Base-by-base conservation (phyloP, 2,329 filamentous ascomycete genomes). In the Penicillium sp. region DNA sequence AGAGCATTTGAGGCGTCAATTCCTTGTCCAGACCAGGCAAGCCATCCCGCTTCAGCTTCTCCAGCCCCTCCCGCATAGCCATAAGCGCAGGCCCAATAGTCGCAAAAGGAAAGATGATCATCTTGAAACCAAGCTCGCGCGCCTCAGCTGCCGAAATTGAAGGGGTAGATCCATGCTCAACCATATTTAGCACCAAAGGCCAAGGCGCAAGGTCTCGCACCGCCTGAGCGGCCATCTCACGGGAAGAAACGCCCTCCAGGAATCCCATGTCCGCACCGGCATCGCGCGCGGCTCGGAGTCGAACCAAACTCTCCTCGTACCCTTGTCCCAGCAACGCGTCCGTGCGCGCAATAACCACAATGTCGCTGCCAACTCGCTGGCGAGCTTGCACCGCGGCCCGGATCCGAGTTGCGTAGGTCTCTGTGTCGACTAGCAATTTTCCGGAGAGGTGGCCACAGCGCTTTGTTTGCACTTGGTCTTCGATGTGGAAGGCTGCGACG, bases 401-500 rank as follows among this genome's bases (percentile, higher is more conserved):
- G 46, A 77, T 74, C 5, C 75, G 70, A 9, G 67, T 70, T 37
- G 68, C 65, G 54, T 71, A 77, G 2, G 70, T 71, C 1, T 67
- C 64, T 0, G 53, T 60, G 46, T 72, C 71, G 24, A 77, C 75
- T 9, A 77, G 69, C 37, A 73, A 66, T 59, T 77, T 78, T 37
- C 74, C 75, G 2, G 64, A 69, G 0, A 77, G 69, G 52, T 77
- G 74, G 2, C 75, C 75, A 56, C 75, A 77, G 19, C 74, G 70
- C 55, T 78, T 77, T 16, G 71, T 75, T 58, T 75, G 73, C 8
- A 84, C 77, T 66, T 85, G 81, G 68, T 85, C 83, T 68, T 86
- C 83, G 61, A 85, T 78, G 65, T 85, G 83, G 45, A 85, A 75
- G 10, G 75, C 83, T 1, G 83, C 83, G 3, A 85, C 79, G 24